Percentiles rank a stretch among this genome's conserved stretches.
Evolutionary conservation across 768 basidiomycete genomes (phyloP).

Genomic region (Boletales sp.): DNA sequence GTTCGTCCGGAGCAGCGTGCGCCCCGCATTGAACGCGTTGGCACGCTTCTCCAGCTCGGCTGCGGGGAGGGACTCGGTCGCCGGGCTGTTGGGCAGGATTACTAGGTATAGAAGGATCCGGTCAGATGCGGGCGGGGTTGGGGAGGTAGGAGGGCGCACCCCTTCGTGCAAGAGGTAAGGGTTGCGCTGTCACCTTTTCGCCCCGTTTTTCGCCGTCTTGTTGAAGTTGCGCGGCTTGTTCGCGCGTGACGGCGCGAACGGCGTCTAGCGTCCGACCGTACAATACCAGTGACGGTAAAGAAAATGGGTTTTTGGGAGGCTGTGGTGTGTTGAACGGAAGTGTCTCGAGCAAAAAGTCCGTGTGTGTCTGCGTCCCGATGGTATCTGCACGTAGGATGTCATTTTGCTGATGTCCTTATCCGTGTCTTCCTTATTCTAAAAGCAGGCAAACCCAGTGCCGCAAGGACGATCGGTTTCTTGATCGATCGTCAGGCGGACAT

Average conservation of each 20-base stretch:
- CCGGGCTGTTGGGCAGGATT: conserved; percentile 84
- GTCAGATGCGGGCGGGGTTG: background rate
- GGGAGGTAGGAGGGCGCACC: conserved; percentile 57
- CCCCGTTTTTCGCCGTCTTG: conserved; percentile 83
- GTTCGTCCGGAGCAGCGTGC: conserved; percentile 81
- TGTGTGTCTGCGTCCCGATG: conserved; percentile 36
- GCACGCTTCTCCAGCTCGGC: conserved; percentile 85
- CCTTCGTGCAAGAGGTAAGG: conserved; percentile 96
- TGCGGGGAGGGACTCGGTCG: conserved; percentile 63
- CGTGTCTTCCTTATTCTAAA: conserved; percentile 92
- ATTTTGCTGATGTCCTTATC: conserved; percentile 82
- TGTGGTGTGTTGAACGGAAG: conserved; percentile 19
- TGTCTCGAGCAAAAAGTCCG: background rate
- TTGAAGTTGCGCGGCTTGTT: conserved; percentile 82
- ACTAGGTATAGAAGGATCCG: conserved; percentile 42
- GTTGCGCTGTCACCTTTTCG: conserved; percentile 89
- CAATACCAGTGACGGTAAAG: conserved; percentile 80
- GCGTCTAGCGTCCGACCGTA: conserved; percentile 95
- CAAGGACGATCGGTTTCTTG: conserved; percentile 80
- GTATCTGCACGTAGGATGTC: conserved; percentile 67
- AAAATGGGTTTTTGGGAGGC: conserved; percentile 81
- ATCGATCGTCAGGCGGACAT: conserved; percentile 89
- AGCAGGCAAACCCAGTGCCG: conserved; percentile 95
- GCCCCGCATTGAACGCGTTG: conserved; percentile 80
- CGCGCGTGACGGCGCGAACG: conserved; percentile 84